Base-by-base conservation (phyloP, 352 stramenopile species). In the Globisporangium cylindrosporum region DNA sequence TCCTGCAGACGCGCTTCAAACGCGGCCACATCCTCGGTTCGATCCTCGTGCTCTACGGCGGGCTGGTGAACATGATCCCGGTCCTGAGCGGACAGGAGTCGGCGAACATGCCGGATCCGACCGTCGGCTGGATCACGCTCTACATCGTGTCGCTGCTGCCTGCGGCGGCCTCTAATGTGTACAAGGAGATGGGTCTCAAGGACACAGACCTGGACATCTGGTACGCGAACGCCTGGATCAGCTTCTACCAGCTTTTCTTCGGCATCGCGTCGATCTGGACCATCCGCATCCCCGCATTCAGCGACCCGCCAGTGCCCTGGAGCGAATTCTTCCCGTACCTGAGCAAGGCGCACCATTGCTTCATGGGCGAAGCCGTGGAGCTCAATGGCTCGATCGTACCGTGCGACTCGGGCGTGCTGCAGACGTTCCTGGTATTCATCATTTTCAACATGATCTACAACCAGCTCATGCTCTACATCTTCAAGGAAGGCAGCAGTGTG, bases 131-230 rank as follows among this genome's bases (percentile, higher is more conserved):
- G 89, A 91, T 93, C 66, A 71, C 73, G 64, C 75, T 96, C 24
- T 94, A 89, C 74, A 87, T 96, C 55, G 58, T 90, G 48, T 92
- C 87, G 24, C 66, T 93, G 25, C 58, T 95, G 3, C 87, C 87
- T 3, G 71, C 84, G 0, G 89, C 89, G 1, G 75, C 76, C 4
- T 93, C 86, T 32, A 96, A 96, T 43, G 88, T 93, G 27, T 96
- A 95, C 80, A 96, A 96, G 72, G 89, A 96, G 68, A 93, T 96
- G 59, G 89, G 83, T 14, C 75, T 96, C 22, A 96, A 96, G 68
- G 86, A 91, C 70, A 84, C 92, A 68, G 87, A 95, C 59, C 70
- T 96, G 34, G 89, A 96, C 68, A 92, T 95, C 60, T 96, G 86
- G 86, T 96, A 94, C 71, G 81, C 86, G 41, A 95, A 94, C 63